Percentiles rank a stretch among this genome's conserved stretches.
These are phyloP conservation scores for Yarrowia osloensis DNA, from an alignment of 805 yeast genomes.

Conservation along the genomic window DNA sequence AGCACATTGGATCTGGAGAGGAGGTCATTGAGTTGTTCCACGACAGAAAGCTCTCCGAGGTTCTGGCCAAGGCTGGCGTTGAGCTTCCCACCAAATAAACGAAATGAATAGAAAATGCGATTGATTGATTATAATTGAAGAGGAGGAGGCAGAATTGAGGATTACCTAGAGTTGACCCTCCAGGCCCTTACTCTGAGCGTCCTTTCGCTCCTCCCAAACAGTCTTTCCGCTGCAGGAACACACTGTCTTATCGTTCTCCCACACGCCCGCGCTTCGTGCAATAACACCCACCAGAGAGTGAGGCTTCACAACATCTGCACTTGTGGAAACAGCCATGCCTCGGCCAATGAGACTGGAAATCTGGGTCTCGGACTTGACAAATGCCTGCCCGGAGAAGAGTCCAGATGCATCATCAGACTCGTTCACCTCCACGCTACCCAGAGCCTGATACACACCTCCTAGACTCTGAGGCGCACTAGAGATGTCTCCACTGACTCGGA, in stretches of 20 bases:
- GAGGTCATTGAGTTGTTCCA: constrained; percentile 35
- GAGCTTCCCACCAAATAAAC: constrained; percentile 6
- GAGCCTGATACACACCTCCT: constrained; percentile 42
- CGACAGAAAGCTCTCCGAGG: constrained; percentile 29
- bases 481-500: constrained; percentile 73
- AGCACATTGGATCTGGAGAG: constrained; percentile 58
- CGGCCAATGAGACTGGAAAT: constrained; percentile 72
- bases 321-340: constrained; percentile 45
- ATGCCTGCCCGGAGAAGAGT: constrained; percentile 45
- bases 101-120: not conserved
- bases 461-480: constrained; percentile 50
- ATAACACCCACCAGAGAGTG: constrained; percentile 71
- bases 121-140: not conserved
- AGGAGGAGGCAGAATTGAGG: too few species aligned
- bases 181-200: constrained; percentile 64
- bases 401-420: constrained; percentile 28
- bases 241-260: constrained; percentile 93
- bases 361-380: constrained; percentile 48
- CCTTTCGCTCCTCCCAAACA: constrained; percentile 90
- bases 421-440: constrained; percentile 41
- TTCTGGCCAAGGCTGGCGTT: constrained; percentile 11
- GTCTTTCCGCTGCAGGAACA: constrained; percentile 96
- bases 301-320: constrained; percentile 35
- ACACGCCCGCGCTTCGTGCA: constrained; percentile 94
- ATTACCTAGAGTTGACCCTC: constrained; percentile 18